Evolutionary conservation across 495 filamentous ascomycete species (phyloP).

Genomic region (Penicillium canariense): DNA sequence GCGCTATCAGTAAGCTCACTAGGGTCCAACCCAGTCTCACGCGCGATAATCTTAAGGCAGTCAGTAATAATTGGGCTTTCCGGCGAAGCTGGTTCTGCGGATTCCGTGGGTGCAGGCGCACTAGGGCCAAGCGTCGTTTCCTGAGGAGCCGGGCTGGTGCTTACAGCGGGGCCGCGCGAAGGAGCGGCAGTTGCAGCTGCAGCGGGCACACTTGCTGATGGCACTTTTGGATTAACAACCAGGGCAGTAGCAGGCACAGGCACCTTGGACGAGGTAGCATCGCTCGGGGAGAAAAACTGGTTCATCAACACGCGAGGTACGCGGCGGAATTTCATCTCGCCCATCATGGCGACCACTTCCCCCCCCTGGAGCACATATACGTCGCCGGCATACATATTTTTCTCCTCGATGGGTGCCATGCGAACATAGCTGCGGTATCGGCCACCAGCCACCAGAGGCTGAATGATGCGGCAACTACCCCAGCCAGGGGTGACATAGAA

Average conservation of each 20-base stretch:
- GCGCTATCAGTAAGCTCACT: conserved; percentile 11
- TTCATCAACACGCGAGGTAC: conserved; percentile 32
- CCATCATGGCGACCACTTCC: conserved; percentile 33
- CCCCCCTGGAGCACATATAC: conserved; percentile 39
- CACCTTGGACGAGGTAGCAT: conserved; percentile 6
- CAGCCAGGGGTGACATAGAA: conserved; percentile 42
- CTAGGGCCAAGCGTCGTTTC: not conserved
- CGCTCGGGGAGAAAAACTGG: conserved; percentile 34
- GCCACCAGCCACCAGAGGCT: conserved; percentile 28
- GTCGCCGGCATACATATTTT: conserved; percentile 33
- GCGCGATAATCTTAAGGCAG: conserved; percentile 6
- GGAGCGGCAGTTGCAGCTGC: not conserved
- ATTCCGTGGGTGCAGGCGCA: not conserved
- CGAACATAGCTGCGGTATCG: conserved; percentile 39
- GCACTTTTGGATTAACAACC: not conserved
- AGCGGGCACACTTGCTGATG: not conserved
- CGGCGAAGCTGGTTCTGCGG: not conserved
- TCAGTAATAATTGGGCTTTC: conserved; percentile 4
- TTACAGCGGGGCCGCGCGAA: not conserved
- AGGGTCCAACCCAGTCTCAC: conserved; percentile 10
- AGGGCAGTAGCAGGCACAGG: not conserved
- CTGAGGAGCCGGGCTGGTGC: not conserved
- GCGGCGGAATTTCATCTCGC: conserved; percentile 32
- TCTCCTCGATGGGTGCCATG: conserved; percentile 36
- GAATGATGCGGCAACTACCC: conserved; percentile 24